Conservation (phyloP, 108 stramenopile genomes). For the Cyclotella atomus region DNA sequence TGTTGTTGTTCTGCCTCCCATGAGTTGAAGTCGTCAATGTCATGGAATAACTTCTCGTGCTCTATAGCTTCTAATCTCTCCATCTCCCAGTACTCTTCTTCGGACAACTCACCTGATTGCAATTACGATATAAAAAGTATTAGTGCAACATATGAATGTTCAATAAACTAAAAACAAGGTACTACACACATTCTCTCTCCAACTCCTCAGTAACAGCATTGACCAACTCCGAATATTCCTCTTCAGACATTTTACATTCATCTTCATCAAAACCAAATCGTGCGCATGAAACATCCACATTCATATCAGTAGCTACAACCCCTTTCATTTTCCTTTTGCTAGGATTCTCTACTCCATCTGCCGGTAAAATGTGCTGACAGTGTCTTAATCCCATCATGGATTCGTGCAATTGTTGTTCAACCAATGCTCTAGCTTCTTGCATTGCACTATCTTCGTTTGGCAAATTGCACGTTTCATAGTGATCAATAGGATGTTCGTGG, state of each 20-base stretch:
- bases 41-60: slow-evolving; percentile 16
- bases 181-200: slow-evolving; percentile 3
- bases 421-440: background rate
- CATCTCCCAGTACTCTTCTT: slow-evolving; percentile 26
- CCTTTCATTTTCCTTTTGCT: background rate
- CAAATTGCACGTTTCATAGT: background rate
- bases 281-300: background rate
- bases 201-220: slow-evolving; percentile 14
- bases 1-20: slow-evolving; percentile 27
- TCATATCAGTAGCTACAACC: background rate
- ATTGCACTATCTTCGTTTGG: background rate
- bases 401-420: slow-evolving; percentile 8
- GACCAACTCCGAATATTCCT: slow-evolving; percentile 6
- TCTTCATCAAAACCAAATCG: background rate
- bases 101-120: slow-evolving; percentile 17
- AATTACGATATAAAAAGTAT: background rate
- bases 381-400: slow-evolving; percentile 6
- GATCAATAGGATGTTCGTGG: background rate
- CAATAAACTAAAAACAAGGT: background rate
- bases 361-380: slow-evolving; percentile 1
- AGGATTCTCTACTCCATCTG: background rate
- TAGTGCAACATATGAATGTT: background rate
- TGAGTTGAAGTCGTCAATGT: slow-evolving; percentile 26
- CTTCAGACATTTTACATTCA: slow-evolving; percentile 7
- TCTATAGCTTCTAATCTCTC: slow-evolving; percentile 31